These are phyloP conservation scores for Fusarium sp. DNA, from an alignment of 2,329 filamentous ascomycete species.

Conservation along the genomic window DNA sequence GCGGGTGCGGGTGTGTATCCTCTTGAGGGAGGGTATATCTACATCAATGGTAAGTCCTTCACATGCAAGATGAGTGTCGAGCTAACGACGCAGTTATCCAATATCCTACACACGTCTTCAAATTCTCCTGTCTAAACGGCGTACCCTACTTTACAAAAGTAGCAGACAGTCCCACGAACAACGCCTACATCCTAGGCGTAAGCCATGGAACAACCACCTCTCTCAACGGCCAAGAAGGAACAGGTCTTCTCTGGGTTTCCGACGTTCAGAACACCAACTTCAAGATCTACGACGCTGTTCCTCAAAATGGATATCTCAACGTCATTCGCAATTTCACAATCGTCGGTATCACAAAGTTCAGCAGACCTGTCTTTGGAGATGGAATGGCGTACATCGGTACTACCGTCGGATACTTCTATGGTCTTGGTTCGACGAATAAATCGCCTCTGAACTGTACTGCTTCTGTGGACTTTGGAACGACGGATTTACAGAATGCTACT, in stretches of 20 bases:
- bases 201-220: slow-evolving; percentile 68
- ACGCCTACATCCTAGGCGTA: slow-evolving; percentile 65
- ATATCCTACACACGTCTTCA: slow-evolving; percentile 66
- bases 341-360: slow-evolving; percentile 65
- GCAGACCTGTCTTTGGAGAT: slow-evolving; percentile 67
- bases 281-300: slow-evolving; percentile 64
- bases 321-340: slow-evolving; percentile 64
- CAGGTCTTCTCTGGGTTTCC: slow-evolving; percentile 66
- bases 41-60: slow-evolving; percentile 52
- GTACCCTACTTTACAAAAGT: slow-evolving; percentile 65
- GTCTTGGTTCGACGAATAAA: slow-evolving; percentile 66
- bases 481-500: slow-evolving; percentile 53
- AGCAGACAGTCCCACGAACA: slow-evolving; percentile 59
- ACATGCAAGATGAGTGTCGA: rapidly evolving
- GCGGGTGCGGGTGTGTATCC: slow-evolving; percentile 61
- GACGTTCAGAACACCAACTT: slow-evolving; percentile 66
- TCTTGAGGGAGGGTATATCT: slow-evolving; percentile 61
- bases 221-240: slow-evolving; percentile 63
- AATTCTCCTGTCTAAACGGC: slow-evolving; percentile 64
- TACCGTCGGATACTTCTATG: slow-evolving; percentile 62
- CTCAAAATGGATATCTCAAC: slow-evolving; percentile 57
- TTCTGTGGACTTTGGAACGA: slow-evolving; percentile 59
- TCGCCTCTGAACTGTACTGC: slow-evolving; percentile 65
- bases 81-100: slow-evolving; percentile 54
- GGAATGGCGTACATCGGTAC: slow-evolving; percentile 66